Percentiles rank a stretch among this genome's conserved stretches.
Conservation (phyloP, 768 basidiomycete species). For the Naganishia antarctica region DNA sequence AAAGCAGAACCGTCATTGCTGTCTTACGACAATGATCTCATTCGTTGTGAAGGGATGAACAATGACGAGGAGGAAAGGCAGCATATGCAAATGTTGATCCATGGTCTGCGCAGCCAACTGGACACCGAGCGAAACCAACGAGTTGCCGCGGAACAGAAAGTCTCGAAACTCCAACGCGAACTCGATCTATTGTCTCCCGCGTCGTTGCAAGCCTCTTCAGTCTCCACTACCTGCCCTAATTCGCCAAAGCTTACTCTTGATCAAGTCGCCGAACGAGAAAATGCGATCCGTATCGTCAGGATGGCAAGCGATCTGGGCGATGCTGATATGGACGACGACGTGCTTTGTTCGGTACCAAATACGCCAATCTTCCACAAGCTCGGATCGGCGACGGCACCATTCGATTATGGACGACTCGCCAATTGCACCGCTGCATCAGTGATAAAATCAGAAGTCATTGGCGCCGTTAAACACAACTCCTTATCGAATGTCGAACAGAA, state of each 20-base stretch:
- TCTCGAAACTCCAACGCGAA: conserved; percentile 6
- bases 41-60: neutral
- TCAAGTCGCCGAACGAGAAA: conserved; percentile 15
- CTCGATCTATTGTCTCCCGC: neutral
- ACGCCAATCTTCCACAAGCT: neutral
- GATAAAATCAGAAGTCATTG: neutral
- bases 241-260: conserved; percentile 17
- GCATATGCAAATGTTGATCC: conserved; percentile 26
- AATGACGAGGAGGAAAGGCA: conserved; percentile 27
- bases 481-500: conserved; percentile 15
- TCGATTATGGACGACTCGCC: neutral
- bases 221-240: neutral
- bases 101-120: conserved; percentile 22
- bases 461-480: neutral
- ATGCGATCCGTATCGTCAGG: conserved; percentile 3
- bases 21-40: neutral
- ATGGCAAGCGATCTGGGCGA: conserved; percentile 3
- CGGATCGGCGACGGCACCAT: neutral
- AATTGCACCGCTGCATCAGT: too few relatives aligned
- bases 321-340: conserved; percentile 9
- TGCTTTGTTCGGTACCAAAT: neutral
- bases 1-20: conserved; percentile 1
- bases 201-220: neutral
- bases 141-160: conserved; percentile 23
- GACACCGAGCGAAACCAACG: conserved; percentile 19